A percentile compares a stretch with the other conserved stretches of the same genome.
phyloP scores from a whole-genome alignment of 768 basidiomycete genomes.

The Candolleomyces aberdarensis region DNA sequence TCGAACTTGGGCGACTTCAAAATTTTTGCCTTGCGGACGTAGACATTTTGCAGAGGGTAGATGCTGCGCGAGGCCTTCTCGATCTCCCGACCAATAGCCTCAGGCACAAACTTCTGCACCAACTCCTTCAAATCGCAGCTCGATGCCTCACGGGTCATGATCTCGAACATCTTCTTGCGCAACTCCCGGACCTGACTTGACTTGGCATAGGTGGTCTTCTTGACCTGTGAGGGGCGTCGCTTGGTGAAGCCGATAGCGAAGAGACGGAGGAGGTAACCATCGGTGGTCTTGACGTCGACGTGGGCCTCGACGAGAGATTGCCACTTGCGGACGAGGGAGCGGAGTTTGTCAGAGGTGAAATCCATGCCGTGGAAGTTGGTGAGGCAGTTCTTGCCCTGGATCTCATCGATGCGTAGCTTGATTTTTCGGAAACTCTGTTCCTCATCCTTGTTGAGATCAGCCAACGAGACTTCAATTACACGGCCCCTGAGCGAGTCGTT shows the following conservation, averaged over 20 bases:
- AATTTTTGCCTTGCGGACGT: slow-evolving; percentile 99
- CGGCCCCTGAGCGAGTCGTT: slow-evolving; percentile 98
- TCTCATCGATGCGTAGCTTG: slow-evolving; percentile 94
- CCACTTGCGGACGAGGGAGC: slow-evolving; percentile 99
- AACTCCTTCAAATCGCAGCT: slow-evolving; percentile 97
- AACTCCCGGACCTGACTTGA: slow-evolving; percentile 94
- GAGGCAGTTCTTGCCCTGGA: slow-evolving; percentile 98
- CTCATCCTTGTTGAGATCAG: slow-evolving; percentile 98
- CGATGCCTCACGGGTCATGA: slow-evolving; percentile 93
- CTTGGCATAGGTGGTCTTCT: slow-evolving; percentile 99
- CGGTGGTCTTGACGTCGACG: slow-evolving; percentile 98
- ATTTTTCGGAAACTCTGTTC: slow-evolving; percentile 99
- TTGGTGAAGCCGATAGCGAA: slow-evolving; percentile 99
- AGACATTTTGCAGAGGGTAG: slow-evolving; percentile 99
- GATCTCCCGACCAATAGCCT: slow-evolving; percentile 98
- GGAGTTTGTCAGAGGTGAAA: slow-evolving; percentile 99
- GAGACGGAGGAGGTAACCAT: slow-evolving; percentile 98
- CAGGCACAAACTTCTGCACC: slow-evolving; percentile 98
- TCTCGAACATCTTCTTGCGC: slow-evolving; percentile 99
- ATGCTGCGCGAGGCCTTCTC: slow-evolving; percentile 97
- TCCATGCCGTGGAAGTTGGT: slow-evolving; percentile 99
- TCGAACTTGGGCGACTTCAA: slow-evolving; percentile 98
- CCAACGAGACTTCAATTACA: slow-evolving; percentile 93
- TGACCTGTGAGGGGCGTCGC: slow-evolving; percentile 92
- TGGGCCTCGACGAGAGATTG: slow-evolving; percentile 98